Conservation (phyloP, 129 eudicot genomes). For the Flaveria ramosissima region DNA sequence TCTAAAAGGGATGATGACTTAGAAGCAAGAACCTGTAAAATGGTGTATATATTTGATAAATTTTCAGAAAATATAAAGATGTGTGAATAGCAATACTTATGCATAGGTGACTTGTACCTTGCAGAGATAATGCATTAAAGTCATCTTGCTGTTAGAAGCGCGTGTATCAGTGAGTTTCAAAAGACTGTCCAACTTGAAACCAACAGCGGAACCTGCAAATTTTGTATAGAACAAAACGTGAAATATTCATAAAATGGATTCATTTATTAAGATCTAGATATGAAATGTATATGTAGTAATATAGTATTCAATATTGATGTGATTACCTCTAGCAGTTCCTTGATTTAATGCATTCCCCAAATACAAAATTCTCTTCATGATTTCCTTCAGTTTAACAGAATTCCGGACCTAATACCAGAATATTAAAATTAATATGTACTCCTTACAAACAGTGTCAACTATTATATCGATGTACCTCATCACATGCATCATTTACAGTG, state of each 20-base stretch:
- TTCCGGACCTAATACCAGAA: slow-evolving; percentile 59
- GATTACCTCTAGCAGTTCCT: slow-evolving; percentile 93
- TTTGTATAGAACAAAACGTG: background rate
- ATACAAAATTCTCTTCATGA: slow-evolving; percentile 74
- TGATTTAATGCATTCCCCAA: slow-evolving; percentile 86
- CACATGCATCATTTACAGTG: slow-evolving; percentile 79
- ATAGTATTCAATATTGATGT: background rate
- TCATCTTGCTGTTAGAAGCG: slow-evolving; percentile 90
- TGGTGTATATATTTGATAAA: background rate
- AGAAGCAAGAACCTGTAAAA: slow-evolving; percentile 74
- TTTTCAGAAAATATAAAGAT: slow-evolving; percentile 17
- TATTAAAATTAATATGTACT: too few relatives aligned
- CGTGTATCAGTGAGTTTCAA: slow-evolving; percentile 92
- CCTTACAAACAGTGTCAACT: slow-evolving; percentile 10
- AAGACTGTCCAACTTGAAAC: slow-evolving; percentile 97
- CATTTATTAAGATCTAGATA: background rate
- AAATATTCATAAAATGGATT: background rate
- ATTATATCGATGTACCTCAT: slow-evolving; percentile 54
- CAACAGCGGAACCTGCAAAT: slow-evolving; percentile 74
- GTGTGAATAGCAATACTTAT: slow-evolving; percentile 13
- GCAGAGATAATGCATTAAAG: slow-evolving; percentile 97
- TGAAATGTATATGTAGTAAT: background rate
- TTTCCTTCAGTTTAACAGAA: slow-evolving; percentile 78
- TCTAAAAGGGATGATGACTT: slow-evolving; percentile 74
- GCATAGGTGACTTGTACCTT: slow-evolving; percentile 52